Conservation (phyloP, 345 rosid genomes). For the Geranium brycei region DNA sequence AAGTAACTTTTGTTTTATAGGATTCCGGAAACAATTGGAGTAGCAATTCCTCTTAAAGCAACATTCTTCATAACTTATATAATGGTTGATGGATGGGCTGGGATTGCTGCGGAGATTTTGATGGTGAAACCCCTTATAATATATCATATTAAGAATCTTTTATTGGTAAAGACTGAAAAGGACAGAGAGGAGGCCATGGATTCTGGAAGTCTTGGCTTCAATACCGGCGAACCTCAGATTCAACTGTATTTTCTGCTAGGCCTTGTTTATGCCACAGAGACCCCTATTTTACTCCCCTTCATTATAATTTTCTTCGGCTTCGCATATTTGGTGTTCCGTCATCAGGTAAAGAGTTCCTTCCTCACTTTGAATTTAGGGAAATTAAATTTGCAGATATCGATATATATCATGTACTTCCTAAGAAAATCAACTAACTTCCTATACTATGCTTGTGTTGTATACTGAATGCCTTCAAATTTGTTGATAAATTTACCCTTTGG, state of each 20-base stretch:
- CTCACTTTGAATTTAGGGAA: not conserved
- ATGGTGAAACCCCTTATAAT: slow-evolving; percentile 72
- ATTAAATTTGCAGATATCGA: too few species aligned
- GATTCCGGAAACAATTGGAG: slow-evolving; percentile 67
- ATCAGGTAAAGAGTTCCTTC: slow-evolving; percentile 46
- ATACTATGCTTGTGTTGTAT: too few species aligned
- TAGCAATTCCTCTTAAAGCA: slow-evolving; percentile 80
- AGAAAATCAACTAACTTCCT: too few species aligned
- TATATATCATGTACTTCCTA: too few species aligned
- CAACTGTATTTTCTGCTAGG: slow-evolving; percentile 87
- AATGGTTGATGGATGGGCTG: slow-evolving; percentile 99
- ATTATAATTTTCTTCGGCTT: slow-evolving; percentile 66
- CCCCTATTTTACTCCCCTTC: slow-evolving; percentile 74
- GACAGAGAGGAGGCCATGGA: slow-evolving; percentile 91
- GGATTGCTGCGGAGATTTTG: slow-evolving; percentile 77
- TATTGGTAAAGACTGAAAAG: slow-evolving; percentile 90
- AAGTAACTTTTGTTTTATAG: slow-evolving; percentile 23
- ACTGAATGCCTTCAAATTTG: too few species aligned
- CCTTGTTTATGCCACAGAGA: slow-evolving; percentile 72
- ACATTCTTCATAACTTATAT: slow-evolving; percentile 91
- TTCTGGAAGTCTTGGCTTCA: slow-evolving; percentile 81
- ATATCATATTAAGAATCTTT: slow-evolving; percentile 71
- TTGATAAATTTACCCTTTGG: too few species aligned
- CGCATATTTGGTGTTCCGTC: slow-evolving; percentile 72
- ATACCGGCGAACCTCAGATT: slow-evolving; percentile 82